Conservation (phyloP, 495 filamentous ascomycete genomes). For the Schizothecium vesticola region DNA sequence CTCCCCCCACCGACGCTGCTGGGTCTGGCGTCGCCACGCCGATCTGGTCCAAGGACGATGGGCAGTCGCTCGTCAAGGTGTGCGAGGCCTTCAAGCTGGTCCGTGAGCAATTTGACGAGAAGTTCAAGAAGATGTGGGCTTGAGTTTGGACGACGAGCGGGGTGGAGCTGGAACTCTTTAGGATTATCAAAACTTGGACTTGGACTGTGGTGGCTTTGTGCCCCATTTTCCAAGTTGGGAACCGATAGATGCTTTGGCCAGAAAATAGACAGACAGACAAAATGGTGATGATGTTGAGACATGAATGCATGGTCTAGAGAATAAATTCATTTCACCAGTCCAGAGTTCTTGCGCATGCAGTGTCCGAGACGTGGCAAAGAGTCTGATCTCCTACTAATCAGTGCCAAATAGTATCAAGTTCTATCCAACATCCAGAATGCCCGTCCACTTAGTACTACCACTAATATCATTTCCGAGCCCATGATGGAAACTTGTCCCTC, state of each 20-base stretch:
- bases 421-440: too few relatives aligned
- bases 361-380: neutral
- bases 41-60: slow-evolving; percentile 17
- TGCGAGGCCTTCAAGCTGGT: slow-evolving; percentile 52
- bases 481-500: fast-evolving
- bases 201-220: neutral
- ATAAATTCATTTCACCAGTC: neutral
- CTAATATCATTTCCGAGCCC: neutral
- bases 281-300: neutral
- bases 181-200: neutral
- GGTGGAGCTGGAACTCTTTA: neutral
- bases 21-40: slow-evolving; percentile 5
- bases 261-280: neutral
- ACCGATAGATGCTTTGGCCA: neutral
- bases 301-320: neutral
- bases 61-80: slow-evolving; percentile 50
- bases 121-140: slow-evolving; percentile 57
- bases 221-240: neutral
- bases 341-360: neutral
- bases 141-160: neutral
- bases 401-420: too few relatives aligned
- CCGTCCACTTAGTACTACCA: too few relatives aligned
- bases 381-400: too few relatives aligned
- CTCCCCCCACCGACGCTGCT: slow-evolving; percentile 1
- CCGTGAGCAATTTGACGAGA: slow-evolving; percentile 56